Conservation (phyloP, 352 stramenopile species). For the Phytopythium litorale region DNA sequence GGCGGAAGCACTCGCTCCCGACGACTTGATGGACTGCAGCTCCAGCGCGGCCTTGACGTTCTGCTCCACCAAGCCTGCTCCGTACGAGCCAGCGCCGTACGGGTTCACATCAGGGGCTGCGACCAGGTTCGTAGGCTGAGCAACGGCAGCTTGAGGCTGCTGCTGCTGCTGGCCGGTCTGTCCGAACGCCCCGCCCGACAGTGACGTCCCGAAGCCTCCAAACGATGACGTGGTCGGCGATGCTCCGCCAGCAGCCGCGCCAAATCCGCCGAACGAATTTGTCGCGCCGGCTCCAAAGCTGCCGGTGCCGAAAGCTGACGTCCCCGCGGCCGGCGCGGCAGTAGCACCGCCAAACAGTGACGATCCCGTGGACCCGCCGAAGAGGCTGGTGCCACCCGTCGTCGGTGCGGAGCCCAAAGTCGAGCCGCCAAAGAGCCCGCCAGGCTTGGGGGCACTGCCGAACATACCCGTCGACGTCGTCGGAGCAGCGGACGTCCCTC, state of each 20-base stretch:
- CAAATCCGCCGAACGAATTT: slow-evolving; percentile 7
- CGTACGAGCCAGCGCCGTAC: slow-evolving; percentile 50
- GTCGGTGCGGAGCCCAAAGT: neutral
- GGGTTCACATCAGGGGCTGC: slow-evolving; percentile 55
- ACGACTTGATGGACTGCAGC: slow-evolving; percentile 48
- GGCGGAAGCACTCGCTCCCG: slow-evolving; percentile 20
- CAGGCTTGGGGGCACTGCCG: neutral
- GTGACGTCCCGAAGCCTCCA: slow-evolving; percentile 5
- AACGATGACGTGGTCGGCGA: slow-evolving; percentile 4
- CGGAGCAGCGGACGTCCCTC: neutral
- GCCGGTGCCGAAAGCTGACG: slow-evolving; percentile 3
- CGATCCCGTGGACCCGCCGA: slow-evolving; percentile 1
- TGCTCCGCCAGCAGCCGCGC: neutral
- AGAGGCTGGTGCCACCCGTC: slow-evolving; percentile 1
- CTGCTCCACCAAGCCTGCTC: slow-evolving; percentile 53
- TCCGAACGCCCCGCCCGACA: slow-evolving; percentile 19
- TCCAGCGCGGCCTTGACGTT: slow-evolving; percentile 62
- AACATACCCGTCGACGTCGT: neutral
- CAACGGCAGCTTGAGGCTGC: slow-evolving; percentile 6
- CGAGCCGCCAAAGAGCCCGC: slow-evolving; percentile 4
- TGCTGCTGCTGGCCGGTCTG: slow-evolving; percentile 30
- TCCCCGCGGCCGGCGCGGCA: neutral
- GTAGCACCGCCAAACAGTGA: slow-evolving; percentile 5
- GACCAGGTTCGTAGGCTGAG: slow-evolving; percentile 40
- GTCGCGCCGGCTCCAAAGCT: slow-evolving; percentile 2